Evolutionary conservation across 2,329 filamentous ascomycete genomes (phyloP).

Genomic region (Arthrobotrys musiformis): DNA sequence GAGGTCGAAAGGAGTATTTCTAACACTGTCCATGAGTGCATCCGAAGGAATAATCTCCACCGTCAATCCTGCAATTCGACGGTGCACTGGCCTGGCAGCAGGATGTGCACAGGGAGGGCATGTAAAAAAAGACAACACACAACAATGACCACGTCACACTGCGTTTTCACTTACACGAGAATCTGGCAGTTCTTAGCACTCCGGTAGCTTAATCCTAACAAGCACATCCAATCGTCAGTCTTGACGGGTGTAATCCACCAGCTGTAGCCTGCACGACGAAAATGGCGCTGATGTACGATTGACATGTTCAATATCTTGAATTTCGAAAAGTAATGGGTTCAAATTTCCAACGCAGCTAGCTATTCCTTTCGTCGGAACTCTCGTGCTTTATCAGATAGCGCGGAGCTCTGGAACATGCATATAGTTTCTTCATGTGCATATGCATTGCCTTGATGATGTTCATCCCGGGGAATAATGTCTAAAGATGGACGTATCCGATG

Average conservation of each 20-base stretch:
- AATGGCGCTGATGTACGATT: slow-evolving; percentile 25
- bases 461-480: slow-evolving; percentile 34
- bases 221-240: slow-evolving; percentile 1
- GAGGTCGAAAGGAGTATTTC: neutral
- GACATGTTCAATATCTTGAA: slow-evolving; percentile 3
- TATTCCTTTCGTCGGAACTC: slow-evolving; percentile 51
- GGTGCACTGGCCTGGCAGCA: slow-evolving; percentile 44
- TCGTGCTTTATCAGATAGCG: slow-evolving; percentile 28
- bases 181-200: slow-evolving; percentile 11
- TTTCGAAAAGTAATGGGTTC: neutral
- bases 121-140: slow-evolving; percentile 46
- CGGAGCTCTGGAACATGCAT: slow-evolving; percentile 45
- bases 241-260: slow-evolving; percentile 11
- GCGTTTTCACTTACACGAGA: slow-evolving; percentile 20
- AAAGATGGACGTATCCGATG: slow-evolving; percentile 26
- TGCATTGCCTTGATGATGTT: slow-evolving; percentile 25
- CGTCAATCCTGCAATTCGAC: slow-evolving; percentile 13
- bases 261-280: slow-evolving; percentile 33
- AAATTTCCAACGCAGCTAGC: no score
- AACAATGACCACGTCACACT: slow-evolving; percentile 37
- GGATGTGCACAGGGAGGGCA: slow-evolving; percentile 23
- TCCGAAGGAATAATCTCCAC: slow-evolving; percentile 17
- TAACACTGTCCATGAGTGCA: neutral
- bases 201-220: slow-evolving; percentile 12
- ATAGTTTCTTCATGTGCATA: slow-evolving; percentile 14